Percentiles rank a stretch among this genome's conserved stretches.
Evolutionary conservation across 2,329 filamentous ascomycete species (phyloP).

Genomic region (Lachnellula arida): DNA sequence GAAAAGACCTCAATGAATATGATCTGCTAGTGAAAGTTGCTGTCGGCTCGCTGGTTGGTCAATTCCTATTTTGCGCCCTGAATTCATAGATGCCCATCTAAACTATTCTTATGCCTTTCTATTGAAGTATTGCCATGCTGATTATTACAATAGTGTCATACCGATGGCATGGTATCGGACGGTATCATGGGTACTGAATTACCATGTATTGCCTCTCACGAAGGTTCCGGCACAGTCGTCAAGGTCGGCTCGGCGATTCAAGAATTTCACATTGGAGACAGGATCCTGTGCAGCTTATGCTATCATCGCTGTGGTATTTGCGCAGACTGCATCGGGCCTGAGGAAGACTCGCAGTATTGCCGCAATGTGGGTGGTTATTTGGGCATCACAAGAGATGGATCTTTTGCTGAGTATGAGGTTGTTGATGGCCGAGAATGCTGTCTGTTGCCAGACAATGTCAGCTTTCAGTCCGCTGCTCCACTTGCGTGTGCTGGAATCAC

Average conservation of each 20-base stretch:
- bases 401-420: slow-evolving; percentile 52
- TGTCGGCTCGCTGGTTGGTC: slow-evolving; percentile 44
- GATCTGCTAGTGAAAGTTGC: slow-evolving; percentile 58
- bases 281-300: slow-evolving; percentile 51
- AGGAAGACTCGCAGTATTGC: slow-evolving; percentile 51
- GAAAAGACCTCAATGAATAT: slow-evolving; percentile 35
- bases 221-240: slow-evolving; percentile 30
- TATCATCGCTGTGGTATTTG: slow-evolving; percentile 50
- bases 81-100: too few relatives aligned
- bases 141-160: slow-evolving; percentile 44
- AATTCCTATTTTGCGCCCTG: too few relatives aligned
- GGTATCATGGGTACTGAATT: slow-evolving; percentile 46
- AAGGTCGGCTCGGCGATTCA: slow-evolving; percentile 30
- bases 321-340: slow-evolving; percentile 45
- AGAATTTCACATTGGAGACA: slow-evolving; percentile 32
- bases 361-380: slow-evolving; percentile 38
- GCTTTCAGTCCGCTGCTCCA: slow-evolving; percentile 48
- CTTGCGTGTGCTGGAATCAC: slow-evolving; percentile 53
- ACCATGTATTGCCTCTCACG: slow-evolving; percentile 46
- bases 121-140: too few relatives aligned
- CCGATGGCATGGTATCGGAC: slow-evolving; percentile 50
- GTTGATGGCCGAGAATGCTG: slow-evolving; percentile 45
- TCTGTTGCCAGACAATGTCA: slow-evolving; percentile 43
- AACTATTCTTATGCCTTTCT: slow-evolving; percentile 28
- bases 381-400: slow-evolving; percentile 48